These are phyloP conservation scores for Boletus sp. DNA, from an alignment of 1,284 basidiomycete species.

Conservation along the genomic window DNA sequence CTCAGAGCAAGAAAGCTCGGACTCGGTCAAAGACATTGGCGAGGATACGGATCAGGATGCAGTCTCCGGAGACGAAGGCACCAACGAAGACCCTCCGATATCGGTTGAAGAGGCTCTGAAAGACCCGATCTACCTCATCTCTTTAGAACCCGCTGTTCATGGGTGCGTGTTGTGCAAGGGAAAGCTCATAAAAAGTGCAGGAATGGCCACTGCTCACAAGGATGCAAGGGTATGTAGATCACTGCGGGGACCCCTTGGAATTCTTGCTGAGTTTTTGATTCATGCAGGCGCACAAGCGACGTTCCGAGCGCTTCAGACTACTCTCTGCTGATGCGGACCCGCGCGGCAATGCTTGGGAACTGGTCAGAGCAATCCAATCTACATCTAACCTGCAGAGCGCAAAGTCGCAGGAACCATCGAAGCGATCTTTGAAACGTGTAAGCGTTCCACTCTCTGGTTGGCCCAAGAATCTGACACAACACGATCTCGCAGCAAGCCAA, in stretches of 20 bases:
- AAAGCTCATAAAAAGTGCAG: constrained; percentile 62
- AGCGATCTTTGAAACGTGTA: constrained; percentile 56
- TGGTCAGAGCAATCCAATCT: constrained; percentile 37
- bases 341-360: constrained; percentile 45
- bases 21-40: constrained; percentile 28
- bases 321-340: constrained; percentile 38
- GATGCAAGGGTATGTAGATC: constrained; percentile 59
- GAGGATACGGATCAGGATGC: constrained; percentile 29
- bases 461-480: constrained; percentile 2
- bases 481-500: constrained; percentile 40
- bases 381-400: constrained; percentile 1
- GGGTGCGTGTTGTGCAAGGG: constrained; percentile 74
- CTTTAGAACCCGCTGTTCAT: constrained; percentile 48
- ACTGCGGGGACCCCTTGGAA: constrained; percentile 1
- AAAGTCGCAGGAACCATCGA: constrained; percentile 37
- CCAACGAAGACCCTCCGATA: constrained; percentile 42
- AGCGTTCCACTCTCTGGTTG: constrained; percentile 12
- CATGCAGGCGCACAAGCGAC: constrained; percentile 56
- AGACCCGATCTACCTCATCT: constrained; percentile 61
- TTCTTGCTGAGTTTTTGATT: constrained; percentile 19
- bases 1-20: constrained; percentile 26
- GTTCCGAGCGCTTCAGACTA: constrained; percentile 48
- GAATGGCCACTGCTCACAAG: constrained; percentile 61
- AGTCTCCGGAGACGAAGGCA: constrained; percentile 25
- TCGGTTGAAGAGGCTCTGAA: constrained; percentile 57